phyloP scores from a whole-genome alignment of 2,329 filamentous ascomycete genomes.

The Xylaria digitata region DNA sequence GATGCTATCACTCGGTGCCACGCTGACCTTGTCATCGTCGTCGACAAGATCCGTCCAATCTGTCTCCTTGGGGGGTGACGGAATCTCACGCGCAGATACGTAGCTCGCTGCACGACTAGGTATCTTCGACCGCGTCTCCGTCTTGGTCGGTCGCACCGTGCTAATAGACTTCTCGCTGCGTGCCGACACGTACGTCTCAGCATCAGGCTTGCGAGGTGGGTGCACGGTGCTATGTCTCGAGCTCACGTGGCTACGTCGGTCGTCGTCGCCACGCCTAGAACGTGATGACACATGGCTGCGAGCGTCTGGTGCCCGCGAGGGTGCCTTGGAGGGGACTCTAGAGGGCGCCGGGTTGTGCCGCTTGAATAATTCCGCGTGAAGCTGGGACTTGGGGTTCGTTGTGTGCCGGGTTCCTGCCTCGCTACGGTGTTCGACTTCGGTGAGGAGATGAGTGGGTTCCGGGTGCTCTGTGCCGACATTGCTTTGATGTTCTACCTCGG shows the following conservation, averaged over 20 bases:
- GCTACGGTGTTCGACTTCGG: conserved; percentile 41
- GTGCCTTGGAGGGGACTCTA: conserved; percentile 13
- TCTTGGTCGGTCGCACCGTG: conserved; percentile 49
- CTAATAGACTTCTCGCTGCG: conserved; percentile 54
- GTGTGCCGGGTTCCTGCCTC: conserved; percentile 7
- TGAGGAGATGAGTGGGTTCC: conserved; percentile 46
- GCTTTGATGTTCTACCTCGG: conserved; percentile 57
- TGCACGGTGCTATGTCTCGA: conserved; percentile 39
- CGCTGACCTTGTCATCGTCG: conserved; percentile 59
- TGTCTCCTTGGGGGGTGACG: conserved; percentile 55
- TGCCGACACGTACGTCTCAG: conserved; percentile 59
- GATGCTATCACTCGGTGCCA: conserved; percentile 71
- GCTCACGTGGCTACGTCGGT: conserved; percentile 41
- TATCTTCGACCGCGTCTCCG: conserved; percentile 33
- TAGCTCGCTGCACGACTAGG: conserved; percentile 45
- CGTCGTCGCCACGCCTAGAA: conserved; percentile 16
- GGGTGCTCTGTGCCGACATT: conserved; percentile 53
- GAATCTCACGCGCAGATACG: conserved; percentile 51
- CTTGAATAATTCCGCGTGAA: conserved; percentile 29
- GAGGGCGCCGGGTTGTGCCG: conserved; percentile 14
- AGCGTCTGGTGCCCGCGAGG: conserved; percentile 17
- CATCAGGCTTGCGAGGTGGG: conserved; percentile 51
- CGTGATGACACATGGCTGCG: conserved; percentile 33
- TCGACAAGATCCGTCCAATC: conserved; percentile 46
- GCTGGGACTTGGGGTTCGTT: conserved; percentile 24